Evolutionary conservation across 116 monocot species (phyloP).

Genomic region (Dioscorea cayenensis): DNA sequence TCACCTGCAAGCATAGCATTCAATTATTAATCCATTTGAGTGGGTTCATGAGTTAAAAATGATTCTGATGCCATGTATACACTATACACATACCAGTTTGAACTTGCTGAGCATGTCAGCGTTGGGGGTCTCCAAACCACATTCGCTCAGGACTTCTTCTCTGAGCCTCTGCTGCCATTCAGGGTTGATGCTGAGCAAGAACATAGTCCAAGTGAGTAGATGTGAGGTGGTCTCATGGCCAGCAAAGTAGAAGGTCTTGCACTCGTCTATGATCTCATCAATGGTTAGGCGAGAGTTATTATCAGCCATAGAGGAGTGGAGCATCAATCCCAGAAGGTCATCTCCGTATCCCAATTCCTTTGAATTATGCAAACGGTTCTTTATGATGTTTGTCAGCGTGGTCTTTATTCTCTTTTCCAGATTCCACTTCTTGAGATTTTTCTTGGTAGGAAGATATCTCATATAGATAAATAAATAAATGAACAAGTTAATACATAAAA

Average conservation of each 20-base stretch:
- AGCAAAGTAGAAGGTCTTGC: slow-evolving; percentile 80
- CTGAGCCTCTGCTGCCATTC: slow-evolving; percentile 64
- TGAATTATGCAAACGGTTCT: slow-evolving; percentile 15
- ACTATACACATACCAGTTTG: slow-evolving; percentile 32
- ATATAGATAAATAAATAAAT: slow-evolving; percentile 10
- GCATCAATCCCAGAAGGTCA: slow-evolving; percentile 65
- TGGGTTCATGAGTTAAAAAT: too few species aligned
- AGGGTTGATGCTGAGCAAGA: slow-evolving; percentile 41
- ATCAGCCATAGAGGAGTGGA: slow-evolving; percentile 27
- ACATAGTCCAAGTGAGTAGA: slow-evolving; percentile 59
- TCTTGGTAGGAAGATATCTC: slow-evolving; percentile 52
- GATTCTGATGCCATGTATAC: not conserved
- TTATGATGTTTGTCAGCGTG: slow-evolving; percentile 30
- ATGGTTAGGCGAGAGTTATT: slow-evolving; percentile 17
- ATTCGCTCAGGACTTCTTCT: slow-evolving; percentile 42
- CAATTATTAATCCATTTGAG: too few species aligned
- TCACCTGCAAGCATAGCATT: slow-evolving; percentile 22
- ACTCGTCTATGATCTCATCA: slow-evolving; percentile 65
- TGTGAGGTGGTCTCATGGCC: slow-evolving; percentile 66
- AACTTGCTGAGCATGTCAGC: slow-evolving; percentile 36
- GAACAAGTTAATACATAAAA: not conserved
- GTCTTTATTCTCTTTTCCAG: slow-evolving; percentile 30
- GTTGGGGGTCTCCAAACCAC: slow-evolving; percentile 31
- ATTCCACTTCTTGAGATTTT: slow-evolving; percentile 29
- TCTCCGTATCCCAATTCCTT: slow-evolving; percentile 28